Evolutionary conservation across 495 filamentous ascomycete species (phyloP).

Genomic region (Trichocladium uniseriatum): DNA sequence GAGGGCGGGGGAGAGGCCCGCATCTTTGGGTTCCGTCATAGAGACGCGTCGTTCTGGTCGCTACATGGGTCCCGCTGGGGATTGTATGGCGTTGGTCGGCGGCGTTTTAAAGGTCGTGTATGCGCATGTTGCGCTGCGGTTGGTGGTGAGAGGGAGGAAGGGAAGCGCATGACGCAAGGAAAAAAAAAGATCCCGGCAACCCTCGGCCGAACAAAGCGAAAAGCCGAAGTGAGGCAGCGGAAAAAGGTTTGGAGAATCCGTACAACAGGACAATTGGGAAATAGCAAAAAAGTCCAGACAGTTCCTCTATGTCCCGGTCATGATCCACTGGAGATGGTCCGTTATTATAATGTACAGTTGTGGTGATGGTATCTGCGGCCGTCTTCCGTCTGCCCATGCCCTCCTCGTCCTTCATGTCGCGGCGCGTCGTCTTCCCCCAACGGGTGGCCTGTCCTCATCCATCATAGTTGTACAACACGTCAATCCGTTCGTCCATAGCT

Average conservation of each 20-base stretch:
- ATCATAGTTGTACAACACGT: slow-evolving; percentile 15
- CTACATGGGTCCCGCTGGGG: slow-evolving; percentile 15
- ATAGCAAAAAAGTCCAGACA: background rate
- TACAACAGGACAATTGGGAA: background rate
- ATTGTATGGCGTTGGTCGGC: background rate
- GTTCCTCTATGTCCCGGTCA: background rate
- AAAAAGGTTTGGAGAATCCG: background rate
- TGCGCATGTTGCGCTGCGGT: background rate
- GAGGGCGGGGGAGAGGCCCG: slow-evolving; percentile 58
- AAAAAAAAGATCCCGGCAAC: background rate
- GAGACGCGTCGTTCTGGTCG: slow-evolving; percentile 11
- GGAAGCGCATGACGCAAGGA: slow-evolving; percentile 17
- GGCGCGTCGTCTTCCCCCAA: background rate
- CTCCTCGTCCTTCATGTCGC: background rate
- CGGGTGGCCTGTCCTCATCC: background rate
- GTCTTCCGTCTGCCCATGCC: background rate
- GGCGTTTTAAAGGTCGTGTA: background rate
- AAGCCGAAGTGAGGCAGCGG: slow-evolving; percentile 2
- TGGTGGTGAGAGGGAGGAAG: background rate
- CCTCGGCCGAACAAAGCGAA: slow-evolving; percentile 17
- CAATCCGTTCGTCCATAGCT: background rate
- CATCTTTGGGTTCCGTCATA: slow-evolving; percentile 37
- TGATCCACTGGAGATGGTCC: slow-evolving; percentile 8
- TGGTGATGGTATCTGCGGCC: slow-evolving; percentile 7
- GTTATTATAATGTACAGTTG: slow-evolving; percentile 24